Evolutionary conservation across 345 rosid species (phyloP).

Genomic region (Eutrema yunnanense): DNA sequence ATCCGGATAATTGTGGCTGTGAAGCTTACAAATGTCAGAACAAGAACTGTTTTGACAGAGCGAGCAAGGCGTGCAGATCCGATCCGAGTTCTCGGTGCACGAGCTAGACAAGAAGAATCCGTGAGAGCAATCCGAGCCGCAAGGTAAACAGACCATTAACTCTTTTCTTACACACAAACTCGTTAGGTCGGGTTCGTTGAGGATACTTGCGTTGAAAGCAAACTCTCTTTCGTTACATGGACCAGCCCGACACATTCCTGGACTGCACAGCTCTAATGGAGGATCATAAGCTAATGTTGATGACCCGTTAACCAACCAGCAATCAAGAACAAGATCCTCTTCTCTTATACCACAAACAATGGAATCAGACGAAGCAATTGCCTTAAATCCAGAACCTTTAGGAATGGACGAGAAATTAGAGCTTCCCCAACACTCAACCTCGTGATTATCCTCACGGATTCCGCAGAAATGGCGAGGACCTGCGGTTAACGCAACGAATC

Average conservation of each 20-base stretch:
- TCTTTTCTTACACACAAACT: constrained; percentile 64
- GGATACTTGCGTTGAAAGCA: constrained; percentile 77
- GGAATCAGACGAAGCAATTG: constrained; percentile 86
- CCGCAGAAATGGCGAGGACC: constrained; percentile 82
- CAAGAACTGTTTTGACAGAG: constrained; percentile 95
- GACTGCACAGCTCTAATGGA: constrained; percentile 85
- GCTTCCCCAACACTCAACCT: constrained; percentile 82
- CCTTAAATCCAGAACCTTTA: constrained; percentile 64
- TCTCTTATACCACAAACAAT: constrained; percentile 75
- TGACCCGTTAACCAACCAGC: constrained; percentile 61
- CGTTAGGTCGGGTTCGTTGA: constrained; percentile 68
- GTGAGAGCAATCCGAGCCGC: constrained; percentile 66
- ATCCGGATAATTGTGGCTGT: constrained; percentile 33
- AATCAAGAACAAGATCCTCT: constrained; percentile 78
- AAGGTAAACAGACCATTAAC: constrained; percentile 64
- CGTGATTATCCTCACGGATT: constrained; percentile 74
- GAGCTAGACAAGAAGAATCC: constrained; percentile 81
- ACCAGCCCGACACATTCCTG: constrained; percentile 60
- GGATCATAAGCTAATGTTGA: constrained; percentile 51
- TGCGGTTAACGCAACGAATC: constrained; percentile 56
- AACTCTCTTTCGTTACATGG: constrained; percentile 53
- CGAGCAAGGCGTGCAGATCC: constrained; percentile 78
- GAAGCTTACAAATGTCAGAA: constrained; percentile 52
- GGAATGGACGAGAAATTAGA: constrained; percentile 56
- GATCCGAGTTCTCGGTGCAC: constrained; percentile 57